A percentile compares a stretch with the other conserved stretches of the same genome.
Evolutionary conservation across 768 basidiomycete species (phyloP).

Genomic region (Termitomyces eurrhizus): DNA sequence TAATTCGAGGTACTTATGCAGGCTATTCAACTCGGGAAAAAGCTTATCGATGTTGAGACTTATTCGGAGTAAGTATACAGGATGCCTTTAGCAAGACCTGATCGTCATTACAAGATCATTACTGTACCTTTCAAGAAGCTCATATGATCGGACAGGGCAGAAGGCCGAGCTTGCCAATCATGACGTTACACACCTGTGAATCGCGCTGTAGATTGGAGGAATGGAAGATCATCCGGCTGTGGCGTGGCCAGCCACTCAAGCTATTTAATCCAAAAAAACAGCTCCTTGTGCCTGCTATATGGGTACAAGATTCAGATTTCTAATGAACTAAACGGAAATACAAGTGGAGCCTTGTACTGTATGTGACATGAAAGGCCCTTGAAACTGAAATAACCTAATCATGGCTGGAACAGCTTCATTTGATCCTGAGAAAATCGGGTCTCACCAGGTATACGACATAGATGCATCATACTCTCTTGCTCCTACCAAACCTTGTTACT

Average conservation of each 20-base stretch:
- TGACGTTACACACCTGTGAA: neutral
- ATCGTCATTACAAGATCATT: neutral
- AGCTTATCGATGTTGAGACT: too few relatives aligned
- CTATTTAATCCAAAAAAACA: neutral
- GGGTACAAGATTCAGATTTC: neutral
- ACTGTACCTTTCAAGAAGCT: neutral
- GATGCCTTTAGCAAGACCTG: neutral
- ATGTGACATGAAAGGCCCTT: neutral
- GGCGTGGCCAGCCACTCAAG: neutral
- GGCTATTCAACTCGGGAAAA: neutral
- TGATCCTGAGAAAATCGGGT: neutral
- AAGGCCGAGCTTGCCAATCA: neutral
- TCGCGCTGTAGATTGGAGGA: neutral
- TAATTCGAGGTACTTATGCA: neutral
- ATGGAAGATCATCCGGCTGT: neutral
- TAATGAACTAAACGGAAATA: neutral
- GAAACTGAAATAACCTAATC: too few relatives aligned
- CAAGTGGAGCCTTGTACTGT: neutral
- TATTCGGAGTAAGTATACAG: neutral
- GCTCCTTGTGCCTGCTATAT: neutral
- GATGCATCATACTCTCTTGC: neutral
- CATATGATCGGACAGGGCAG: neutral
- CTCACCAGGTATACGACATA: neutral
- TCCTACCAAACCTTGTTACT: neutral
- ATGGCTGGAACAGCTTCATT: neutral